Evolutionary conservation across 2,329 filamentous ascomycete genomes (phyloP), one percentile per base, ranked within the genome.

Genomic region (Massarina eburnea): DNA sequence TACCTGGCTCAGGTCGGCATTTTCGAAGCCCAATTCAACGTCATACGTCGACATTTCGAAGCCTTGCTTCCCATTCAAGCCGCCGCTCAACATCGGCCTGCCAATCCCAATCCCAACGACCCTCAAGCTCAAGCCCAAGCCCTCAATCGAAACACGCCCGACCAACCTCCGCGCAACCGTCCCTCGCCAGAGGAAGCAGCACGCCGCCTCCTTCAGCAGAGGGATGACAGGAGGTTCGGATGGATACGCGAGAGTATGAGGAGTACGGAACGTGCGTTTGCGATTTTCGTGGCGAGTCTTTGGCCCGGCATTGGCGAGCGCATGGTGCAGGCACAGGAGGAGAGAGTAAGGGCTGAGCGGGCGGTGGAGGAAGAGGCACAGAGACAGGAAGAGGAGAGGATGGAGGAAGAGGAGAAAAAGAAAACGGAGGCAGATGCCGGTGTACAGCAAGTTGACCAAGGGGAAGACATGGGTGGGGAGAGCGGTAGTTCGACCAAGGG

Each of bases 301-400:
- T 78, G 82, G 60, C 82, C 82, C 1, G 82, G 82, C 0, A 73
- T 85, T 20, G 82, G 82, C 0, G 82, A 85, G 60, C 71, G 80
- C 7, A 80, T 83, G 60, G 78, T 85, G 12, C 71, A 76, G 51
- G 81, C 78, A 20, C 73, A 78, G 46, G 76, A 80, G 54, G 76
- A 78, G 42, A 73, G 77, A 14, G 56, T 57, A 27, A 48, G 64
- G 24, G 47, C 54, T n/a, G 64, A 64, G 45, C 45, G 66, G n/a
- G 48, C 26, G 18, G 64, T 55, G 10, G 62, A 63, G 21, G 58
- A 57, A 19, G 59, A 59, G 41, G 30, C 41, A 8, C 30, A 46
- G 46, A 27, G 32, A 3, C 48, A 53, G 43, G 52, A 46, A 20
- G 52, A 48, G 18, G 48, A 53, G 33, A 43, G 51, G 37, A 51